Conservation (phyloP, 768 basidiomycete species). For the Tylopilus plumbeoviolaceoides region DNA sequence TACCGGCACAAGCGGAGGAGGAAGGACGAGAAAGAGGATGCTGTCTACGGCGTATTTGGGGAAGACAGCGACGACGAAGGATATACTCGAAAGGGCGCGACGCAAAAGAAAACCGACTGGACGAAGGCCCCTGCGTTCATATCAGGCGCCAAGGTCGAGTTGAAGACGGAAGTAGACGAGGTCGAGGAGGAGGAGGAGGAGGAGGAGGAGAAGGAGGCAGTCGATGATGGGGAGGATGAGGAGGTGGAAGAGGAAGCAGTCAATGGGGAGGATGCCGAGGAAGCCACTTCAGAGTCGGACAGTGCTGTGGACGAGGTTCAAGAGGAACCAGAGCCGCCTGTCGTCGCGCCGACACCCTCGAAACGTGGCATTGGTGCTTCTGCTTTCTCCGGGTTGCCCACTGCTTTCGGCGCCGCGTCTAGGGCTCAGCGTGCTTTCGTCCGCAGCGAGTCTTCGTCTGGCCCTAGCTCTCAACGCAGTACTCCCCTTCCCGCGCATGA, state of each 20-base stretch:
- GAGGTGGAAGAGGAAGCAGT: slow-evolving; percentile 25
- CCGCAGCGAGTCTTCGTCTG: slow-evolving; percentile 44
- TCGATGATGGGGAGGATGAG: slow-evolving; percentile 34
- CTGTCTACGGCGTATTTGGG: slow-evolving; percentile 72
- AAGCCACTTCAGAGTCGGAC: slow-evolving; percentile 33
- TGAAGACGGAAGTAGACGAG: slow-evolving; percentile 41
- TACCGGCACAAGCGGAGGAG: slow-evolving; percentile 68
- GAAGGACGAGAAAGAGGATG: slow-evolving; percentile 65
- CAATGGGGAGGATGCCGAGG: slow-evolving; percentile 38
- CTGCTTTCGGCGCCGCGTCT: slow-evolving; percentile 36
- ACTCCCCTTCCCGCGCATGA: slow-evolving; percentile 61
- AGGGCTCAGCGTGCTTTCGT: slow-evolving; percentile 49
- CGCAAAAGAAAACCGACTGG: slow-evolving; percentile 55
- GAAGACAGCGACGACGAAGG: slow-evolving; percentile 68
- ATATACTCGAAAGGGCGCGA: slow-evolving; percentile 23
- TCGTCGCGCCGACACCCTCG: slow-evolving; percentile 22
- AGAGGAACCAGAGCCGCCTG: slow-evolving; percentile 28
- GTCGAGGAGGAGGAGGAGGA: slow-evolving; percentile 33
- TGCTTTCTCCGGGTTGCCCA: slow-evolving; percentile 28
- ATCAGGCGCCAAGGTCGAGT: slow-evolving; percentile 44
- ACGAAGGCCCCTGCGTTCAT: slow-evolving; percentile 77
- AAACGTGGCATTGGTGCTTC: slow-evolving; percentile 24
- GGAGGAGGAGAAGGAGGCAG: slow-evolving; percentile 32
- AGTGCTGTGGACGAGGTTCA: slow-evolving; percentile 32
- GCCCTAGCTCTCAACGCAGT: slow-evolving; percentile 38